Evolutionary conservation across 202 grass and related monocot species (phyloP).

Genomic region (Eragrostis tef): DNA sequence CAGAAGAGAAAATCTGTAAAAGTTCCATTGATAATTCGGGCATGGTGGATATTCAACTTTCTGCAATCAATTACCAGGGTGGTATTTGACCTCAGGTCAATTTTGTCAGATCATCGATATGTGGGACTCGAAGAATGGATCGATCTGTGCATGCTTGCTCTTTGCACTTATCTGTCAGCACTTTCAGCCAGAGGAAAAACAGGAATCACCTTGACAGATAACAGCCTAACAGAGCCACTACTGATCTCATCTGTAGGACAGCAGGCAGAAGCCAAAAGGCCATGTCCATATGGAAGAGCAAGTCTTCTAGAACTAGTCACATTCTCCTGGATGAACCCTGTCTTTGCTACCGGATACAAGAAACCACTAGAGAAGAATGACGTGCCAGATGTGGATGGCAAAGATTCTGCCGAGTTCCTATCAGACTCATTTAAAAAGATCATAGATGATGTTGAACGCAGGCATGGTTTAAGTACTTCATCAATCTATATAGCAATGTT

Average conservation of each 20-base stretch:
- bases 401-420: slow-evolving; percentile 64
- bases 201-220: slow-evolving; percentile 59
- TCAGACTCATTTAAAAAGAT: slow-evolving; percentile 75
- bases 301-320: slow-evolving; percentile 74
- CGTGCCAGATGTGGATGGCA: slow-evolving; percentile 77
- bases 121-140: slow-evolving; percentile 58
- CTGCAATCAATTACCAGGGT: slow-evolving; percentile 63
- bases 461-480: slow-evolving; percentile 59
- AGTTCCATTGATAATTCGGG: slow-evolving; percentile 64
- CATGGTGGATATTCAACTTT: slow-evolving; percentile 83
- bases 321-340: slow-evolving; percentile 89
- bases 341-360: slow-evolving; percentile 79
- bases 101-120: slow-evolving; percentile 46
- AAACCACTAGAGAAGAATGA: slow-evolving; percentile 83
- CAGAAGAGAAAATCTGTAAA: slow-evolving; percentile 60
- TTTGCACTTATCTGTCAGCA: slow-evolving; percentile 63
- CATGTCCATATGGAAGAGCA: slow-evolving; percentile 66
- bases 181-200: slow-evolving; percentile 74
- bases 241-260: slow-evolving; percentile 53
- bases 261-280: slow-evolving; percentile 55
- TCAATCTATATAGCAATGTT: slow-evolving; percentile 83
- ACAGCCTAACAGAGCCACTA: slow-evolving; percentile 64
- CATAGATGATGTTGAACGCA: slow-evolving; percentile 70
- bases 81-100: slow-evolving; percentile 65
- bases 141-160: slow-evolving; percentile 55